Evolutionary conservation across 2,329 filamentous ascomycete genomes (phyloP), one percentile per base, ranked within the genome.

Genomic region (Coleophoma eucalyptorum): DNA sequence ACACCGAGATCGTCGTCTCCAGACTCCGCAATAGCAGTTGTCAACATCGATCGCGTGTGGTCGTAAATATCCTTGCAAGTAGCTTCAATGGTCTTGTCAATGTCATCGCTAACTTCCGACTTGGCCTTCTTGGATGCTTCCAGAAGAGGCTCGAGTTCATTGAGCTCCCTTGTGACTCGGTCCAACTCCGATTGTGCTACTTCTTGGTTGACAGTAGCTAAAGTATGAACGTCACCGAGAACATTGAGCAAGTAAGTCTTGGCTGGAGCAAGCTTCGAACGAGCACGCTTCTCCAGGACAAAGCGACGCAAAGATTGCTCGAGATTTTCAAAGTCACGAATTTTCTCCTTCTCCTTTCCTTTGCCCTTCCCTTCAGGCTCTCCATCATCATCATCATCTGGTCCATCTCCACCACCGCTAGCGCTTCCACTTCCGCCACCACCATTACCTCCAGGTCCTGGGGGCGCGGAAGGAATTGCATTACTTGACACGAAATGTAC

Each of bases 401-500:
- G 57, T 46, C 71, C 78, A 49, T 76, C 67, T 19, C 77, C 79
- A 33, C 77, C 78, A 31, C 76, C 76, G 46, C 65, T 67, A 20
- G 78, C 81, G 38, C 77, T 80, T 32, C 77, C 77, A 38, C 74
- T 76, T 42, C 76, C 76, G 16, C 71, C 78, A 38, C 78, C 78
- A 41, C 77, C 78, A 52, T 75, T 71, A 32, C 78, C 78, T 8
- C 75, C 76, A 33, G 77, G 78, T 35, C 79, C 75, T 3, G 78
- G 73, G 15, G 80, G 76, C 0, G 79, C 69, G 10, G 83, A 80
- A 1, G 93, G 93, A 52, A 99, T 89, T 3, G 92, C 92, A 66
- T 97, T 96, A 65, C 93, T 97, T 2, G 94, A 97, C 3, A 99
- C 94, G 60, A 99, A 99, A 66, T 99, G 94, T 3, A 99, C 94